phyloP scores from a whole-genome alignment of 768 basidiomycete species.

The Udeniomyces megalosporus region DNA sequence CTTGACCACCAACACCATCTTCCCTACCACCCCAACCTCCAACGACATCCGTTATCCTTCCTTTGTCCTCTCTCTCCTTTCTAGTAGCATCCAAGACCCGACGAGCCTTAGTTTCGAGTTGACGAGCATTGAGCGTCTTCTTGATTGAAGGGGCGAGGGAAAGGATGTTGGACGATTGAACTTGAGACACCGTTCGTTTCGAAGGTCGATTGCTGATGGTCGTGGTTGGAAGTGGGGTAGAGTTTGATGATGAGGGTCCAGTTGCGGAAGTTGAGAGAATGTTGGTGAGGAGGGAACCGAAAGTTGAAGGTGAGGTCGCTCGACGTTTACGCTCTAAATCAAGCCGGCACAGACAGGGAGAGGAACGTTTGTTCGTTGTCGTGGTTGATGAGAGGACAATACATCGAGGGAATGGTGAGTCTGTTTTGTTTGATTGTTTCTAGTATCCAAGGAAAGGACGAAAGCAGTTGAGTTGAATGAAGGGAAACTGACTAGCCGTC shows the following conservation, averaged over 20 bases:
- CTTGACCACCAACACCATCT: conserved; percentile 25
- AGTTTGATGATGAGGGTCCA: conserved; percentile 7
- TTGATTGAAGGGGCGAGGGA: conserved; percentile 22
- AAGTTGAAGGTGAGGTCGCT: conserved; percentile 26
- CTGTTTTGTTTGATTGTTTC: not conserved
- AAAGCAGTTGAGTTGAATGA: not conserved
- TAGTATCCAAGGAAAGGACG: not conserved
- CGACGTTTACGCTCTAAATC: conserved; percentile 26
- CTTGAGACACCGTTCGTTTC: not conserved
- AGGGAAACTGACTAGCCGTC: conserved; percentile 22
- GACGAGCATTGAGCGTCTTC: conserved; percentile 22
- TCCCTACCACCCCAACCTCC: conserved; percentile 27
- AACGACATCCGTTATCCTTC: conserved; percentile 27
- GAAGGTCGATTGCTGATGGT: conserved; percentile 9
- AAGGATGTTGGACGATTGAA: conserved; percentile 22
- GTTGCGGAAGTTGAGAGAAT: conserved; percentile 22
- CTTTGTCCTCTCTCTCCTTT: conserved; percentile 29
- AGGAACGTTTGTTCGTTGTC: not conserved
- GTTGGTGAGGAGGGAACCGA: conserved; percentile 28
- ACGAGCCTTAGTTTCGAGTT: conserved; percentile 25
- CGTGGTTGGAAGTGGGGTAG: not conserved
- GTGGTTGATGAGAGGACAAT: not conserved
- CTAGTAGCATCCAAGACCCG: conserved; percentile 23
- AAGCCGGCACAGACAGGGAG: not conserved
- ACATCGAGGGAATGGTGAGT: not conserved